Conservation (phyloP, 2,329 filamentous ascomycete genomes). For the Neofusicoccum parvum region DNA sequence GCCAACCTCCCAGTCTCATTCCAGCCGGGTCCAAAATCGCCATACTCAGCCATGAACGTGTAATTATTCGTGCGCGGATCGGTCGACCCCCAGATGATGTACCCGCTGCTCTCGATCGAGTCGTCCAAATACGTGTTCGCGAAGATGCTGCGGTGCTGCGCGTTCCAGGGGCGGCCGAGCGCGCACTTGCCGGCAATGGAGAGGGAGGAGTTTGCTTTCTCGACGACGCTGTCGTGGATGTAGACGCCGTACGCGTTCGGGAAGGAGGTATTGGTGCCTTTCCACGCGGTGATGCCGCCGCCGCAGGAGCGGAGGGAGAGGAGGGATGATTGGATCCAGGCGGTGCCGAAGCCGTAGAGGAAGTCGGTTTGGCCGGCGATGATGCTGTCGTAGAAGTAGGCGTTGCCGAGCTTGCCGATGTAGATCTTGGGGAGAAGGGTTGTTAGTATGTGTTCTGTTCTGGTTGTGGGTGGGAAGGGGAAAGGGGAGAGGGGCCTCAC, state of each 20-base stretch:
- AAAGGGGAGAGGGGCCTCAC: slow-evolving; percentile 34
- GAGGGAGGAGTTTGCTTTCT: slow-evolving; percentile 56
- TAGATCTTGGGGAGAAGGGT: slow-evolving; percentile 50
- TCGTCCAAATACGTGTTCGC: slow-evolving; percentile 58
- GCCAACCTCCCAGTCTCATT: slow-evolving; percentile 49
- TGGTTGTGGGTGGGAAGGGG: background rate
- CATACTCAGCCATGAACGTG: slow-evolving; percentile 61
- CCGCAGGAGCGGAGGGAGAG: slow-evolving; percentile 63
- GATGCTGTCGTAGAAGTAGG: slow-evolving; percentile 63
- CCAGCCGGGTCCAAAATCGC: slow-evolving; percentile 56
- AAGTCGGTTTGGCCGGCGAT: slow-evolving; percentile 70
- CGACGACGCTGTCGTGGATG: slow-evolving; percentile 57
- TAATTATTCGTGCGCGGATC: slow-evolving; percentile 45
- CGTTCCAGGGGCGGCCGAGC: slow-evolving; percentile 66
- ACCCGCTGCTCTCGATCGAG: slow-evolving; percentile 56
- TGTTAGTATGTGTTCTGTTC: background rate
- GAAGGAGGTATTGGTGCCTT: slow-evolving; percentile 67
- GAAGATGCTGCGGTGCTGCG: slow-evolving; percentile 60
- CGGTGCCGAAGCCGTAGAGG: slow-evolving; percentile 68
- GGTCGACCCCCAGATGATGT: slow-evolving; percentile 55
- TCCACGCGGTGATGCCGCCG: slow-evolving; percentile 71
- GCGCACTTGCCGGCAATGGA: slow-evolving; percentile 53
- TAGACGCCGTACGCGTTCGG: slow-evolving; percentile 69
- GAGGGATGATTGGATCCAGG: slow-evolving; percentile 59
- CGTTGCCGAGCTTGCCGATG: slow-evolving; percentile 66